Conservation (phyloP, 176 grass and related monocot genomes). For the Oryza rufipogon region DNA sequence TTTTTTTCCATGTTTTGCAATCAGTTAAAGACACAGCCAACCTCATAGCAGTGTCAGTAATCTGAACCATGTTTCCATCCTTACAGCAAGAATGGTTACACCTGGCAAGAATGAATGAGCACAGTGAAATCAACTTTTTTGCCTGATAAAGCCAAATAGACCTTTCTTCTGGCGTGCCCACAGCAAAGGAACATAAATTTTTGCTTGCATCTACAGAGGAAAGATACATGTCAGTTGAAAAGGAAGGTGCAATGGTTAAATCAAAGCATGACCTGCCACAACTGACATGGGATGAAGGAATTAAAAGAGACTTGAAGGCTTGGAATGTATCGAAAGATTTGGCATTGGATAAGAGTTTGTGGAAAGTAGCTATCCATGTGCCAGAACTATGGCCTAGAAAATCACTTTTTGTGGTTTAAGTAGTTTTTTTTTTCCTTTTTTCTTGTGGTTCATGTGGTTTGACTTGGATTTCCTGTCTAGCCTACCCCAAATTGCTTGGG, state of each 20-base stretch:
- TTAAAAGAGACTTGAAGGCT: background rate
- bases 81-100: conserved; percentile 60
- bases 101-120: conserved; percentile 73
- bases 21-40: conserved; percentile 87
- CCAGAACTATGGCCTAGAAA: too few species aligned
- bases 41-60: conserved; percentile 73
- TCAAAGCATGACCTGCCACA: background rate
- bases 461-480: background rate
- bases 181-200: conserved; percentile 77
- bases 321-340: background rate
- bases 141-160: conserved; percentile 91
- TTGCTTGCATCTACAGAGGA: conserved; percentile 71
- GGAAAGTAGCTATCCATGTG: background rate
- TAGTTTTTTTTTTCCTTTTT: background rate
- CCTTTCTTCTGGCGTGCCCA: conserved; percentile 69
- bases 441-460: background rate
- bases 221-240: conserved; percentile 43
- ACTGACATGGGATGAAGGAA: background rate
- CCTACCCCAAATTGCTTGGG: too few species aligned
- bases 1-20: conserved; percentile 74
- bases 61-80: conserved; percentile 53
- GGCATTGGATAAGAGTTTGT: background rate
- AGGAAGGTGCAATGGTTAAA: background rate
- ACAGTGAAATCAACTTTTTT: conserved; percentile 81
- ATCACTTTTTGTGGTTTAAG: too few species aligned